Evolutionary conservation across 345 rosid genomes (phyloP).

Genomic region (Nasturtium officinale): DNA sequence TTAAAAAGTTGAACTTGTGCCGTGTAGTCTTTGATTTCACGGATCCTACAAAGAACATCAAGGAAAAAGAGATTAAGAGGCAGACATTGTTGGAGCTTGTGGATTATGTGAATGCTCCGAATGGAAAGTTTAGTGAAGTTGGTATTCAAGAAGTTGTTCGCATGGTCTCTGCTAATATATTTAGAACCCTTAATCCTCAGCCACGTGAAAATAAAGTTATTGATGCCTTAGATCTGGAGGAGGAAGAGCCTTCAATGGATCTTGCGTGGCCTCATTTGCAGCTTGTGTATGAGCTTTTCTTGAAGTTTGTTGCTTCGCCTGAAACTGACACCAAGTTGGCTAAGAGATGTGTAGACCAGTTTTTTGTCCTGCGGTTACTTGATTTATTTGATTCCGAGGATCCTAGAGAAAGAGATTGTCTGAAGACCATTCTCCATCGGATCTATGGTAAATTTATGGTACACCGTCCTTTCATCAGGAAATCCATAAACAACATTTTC

Average conservation of each 20-base stretch:
- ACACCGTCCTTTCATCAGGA: conserved; percentile 71
- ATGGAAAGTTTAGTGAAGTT: conserved; percentile 58
- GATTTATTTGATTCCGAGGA: conserved; percentile 73
- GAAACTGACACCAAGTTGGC: conserved; percentile 78
- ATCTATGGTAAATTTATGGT: conserved; percentile 79
- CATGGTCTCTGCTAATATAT: conserved; percentile 66
- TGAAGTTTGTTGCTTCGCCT: conserved; percentile 73
- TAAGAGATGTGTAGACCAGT: conserved; percentile 67
- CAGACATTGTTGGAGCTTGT: conserved; percentile 75
- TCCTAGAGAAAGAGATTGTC: conserved; percentile 73
- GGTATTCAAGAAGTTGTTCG: conserved; percentile 62
- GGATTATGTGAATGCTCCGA: conserved; percentile 61
- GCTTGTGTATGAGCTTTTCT: conserved; percentile 68
- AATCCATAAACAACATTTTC: conserved; percentile 68
- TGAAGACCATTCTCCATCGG: conserved; percentile 71
- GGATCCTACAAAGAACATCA: conserved; percentile 59
- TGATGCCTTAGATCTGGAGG: conserved; percentile 69
- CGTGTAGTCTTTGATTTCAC: conserved; percentile 65
- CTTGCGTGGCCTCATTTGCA: conserved; percentile 85
- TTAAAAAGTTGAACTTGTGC: conserved; percentile 60
- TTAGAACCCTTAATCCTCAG: conserved; percentile 61
- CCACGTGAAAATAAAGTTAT: conserved; percentile 66
- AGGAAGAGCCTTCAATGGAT: conserved; percentile 76
- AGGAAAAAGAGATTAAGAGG: conserved; percentile 75
- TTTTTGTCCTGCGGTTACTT: conserved; percentile 58